These are phyloP conservation scores for Isabelozyma rhagii DNA, from an alignment of 805 yeast species.

Conservation along the genomic window DNA sequence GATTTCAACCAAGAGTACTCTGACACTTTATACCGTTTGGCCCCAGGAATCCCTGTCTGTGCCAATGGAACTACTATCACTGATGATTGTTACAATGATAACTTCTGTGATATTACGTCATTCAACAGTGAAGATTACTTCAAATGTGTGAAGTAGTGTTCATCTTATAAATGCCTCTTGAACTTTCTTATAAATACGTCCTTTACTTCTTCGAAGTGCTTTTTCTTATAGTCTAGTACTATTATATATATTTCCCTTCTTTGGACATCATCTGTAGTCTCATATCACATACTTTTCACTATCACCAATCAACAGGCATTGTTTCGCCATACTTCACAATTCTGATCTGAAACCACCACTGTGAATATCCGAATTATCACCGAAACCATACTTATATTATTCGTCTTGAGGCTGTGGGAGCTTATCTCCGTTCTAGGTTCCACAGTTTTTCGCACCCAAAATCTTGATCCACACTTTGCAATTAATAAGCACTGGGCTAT, in stretches of 20 bases:
- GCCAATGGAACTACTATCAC: constrained; percentile 18
- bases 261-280: too few species aligned
- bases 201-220: too few species aligned
- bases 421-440: neutral
- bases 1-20: constrained; percentile 49
- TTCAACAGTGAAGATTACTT: constrained; percentile 13
- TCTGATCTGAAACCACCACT: too few species aligned
- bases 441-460: neutral
- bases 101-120: constrained; percentile 18
- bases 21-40: constrained; percentile 47
- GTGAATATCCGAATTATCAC: too few species aligned
- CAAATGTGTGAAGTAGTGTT: constrained; percentile 6
- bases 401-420: too few species aligned
- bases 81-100: constrained; percentile 15
- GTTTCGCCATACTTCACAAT: too few species aligned
- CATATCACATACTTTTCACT: too few species aligned
- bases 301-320: too few species aligned
- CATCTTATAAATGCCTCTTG: neutral
- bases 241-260: too few species aligned
- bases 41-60: constrained; percentile 56
- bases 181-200: neutral
- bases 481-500: neutral
- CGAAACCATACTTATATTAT: too few species aligned
- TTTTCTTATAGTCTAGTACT: too few species aligned
- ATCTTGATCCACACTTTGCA: neutral